Base-by-base conservation (phyloP, 2,329 filamentous ascomycete species). In the Sporothrix protearum region DNA sequence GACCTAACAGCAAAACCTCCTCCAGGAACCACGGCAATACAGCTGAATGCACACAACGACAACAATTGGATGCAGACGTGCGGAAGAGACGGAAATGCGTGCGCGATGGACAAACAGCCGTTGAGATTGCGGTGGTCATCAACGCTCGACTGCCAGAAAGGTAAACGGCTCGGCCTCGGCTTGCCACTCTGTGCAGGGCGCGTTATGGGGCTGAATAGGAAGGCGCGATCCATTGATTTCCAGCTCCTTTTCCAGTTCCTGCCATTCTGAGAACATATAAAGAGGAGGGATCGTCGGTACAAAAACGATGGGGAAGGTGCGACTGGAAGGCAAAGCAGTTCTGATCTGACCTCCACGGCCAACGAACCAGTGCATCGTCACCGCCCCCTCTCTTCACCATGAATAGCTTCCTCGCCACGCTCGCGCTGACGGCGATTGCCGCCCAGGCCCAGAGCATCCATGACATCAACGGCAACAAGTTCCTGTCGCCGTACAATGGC, bases 381-480 rank as follows among this genome's bases (percentile, higher is more conserved):
- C 59, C 2, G 6, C 45, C 14, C 57, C 45, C 14, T 47, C 12
- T 22, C 1, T 22, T 47, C 68, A 68, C 25, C 25, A 71, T 72
- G 69, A n/a, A 55, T 19, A 45, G 28, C 36, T 39, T 73, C 25
- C n/a, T 71, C 14, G 66, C 64, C 51, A 19, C 64, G 33, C 55
- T 71, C 63, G 69, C 57, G 19, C 53, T 73, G n/a, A 53, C 33
- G 16, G 57, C 61, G 6, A 49, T 69, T 6, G 71, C 64, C 47
- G 71, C 47, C 45, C 53, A 64, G 45, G 71, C 71, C 14, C 71
- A 73, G 71, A 85, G 84, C 72, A 88, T 89, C 75, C 82, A 84
- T 72, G 82, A 89, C 76, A 91, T 92, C 83, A 92, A 91, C 75
- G 89, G 90, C 75, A 84, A 88, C 76, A 83, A 80, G 28, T 92